A percentile compares a stretch with the other conserved stretches of the same genome.
Conservation (phyloP, 805 yeast genomes). For the Metschnikowia cubensis region DNA sequence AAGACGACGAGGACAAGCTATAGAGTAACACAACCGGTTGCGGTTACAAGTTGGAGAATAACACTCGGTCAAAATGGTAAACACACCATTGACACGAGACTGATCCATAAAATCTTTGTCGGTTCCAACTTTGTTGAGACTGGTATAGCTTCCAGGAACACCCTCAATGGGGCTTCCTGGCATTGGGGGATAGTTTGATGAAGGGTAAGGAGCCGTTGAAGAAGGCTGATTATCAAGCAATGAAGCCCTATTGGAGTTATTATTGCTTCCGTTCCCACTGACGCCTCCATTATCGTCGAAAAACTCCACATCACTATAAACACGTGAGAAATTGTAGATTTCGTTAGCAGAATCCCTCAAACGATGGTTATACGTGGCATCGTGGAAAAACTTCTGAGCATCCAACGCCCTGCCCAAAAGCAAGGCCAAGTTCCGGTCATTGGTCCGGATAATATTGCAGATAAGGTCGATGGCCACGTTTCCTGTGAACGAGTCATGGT, state of each 20-base stretch:
- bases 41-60: constrained; percentile 95
- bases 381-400: constrained; percentile 91
- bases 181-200: constrained; percentile 16
- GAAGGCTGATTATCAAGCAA: constrained; percentile 18
- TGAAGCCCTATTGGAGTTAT: constrained; percentile 29
- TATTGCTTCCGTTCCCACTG: constrained; percentile 18
- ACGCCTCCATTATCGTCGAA: constrained; percentile 28
- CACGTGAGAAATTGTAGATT: constrained; percentile 76
- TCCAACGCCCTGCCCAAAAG: constrained; percentile 87
- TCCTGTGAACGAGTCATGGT: constrained; percentile 92
- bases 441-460: constrained; percentile 78
- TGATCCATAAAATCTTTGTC: constrained; percentile 18
- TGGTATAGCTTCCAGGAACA: constrained; percentile 14
- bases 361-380: constrained; percentile 91
- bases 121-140: constrained; percentile 13
- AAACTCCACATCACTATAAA: constrained; percentile 42
- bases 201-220: constrained; percentile 19
- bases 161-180: constrained; percentile 18
- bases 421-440: constrained; percentile 86
- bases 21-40: constrained; percentile 83
- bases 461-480: constrained; percentile 90
- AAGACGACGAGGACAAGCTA: constrained; percentile 91
- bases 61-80: constrained; percentile 88
- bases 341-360: constrained; percentile 84
- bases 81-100: constrained; percentile 78